Conservation (phyloP, 169 alveolate species). For the Plasmodium chabaudi region DNA sequence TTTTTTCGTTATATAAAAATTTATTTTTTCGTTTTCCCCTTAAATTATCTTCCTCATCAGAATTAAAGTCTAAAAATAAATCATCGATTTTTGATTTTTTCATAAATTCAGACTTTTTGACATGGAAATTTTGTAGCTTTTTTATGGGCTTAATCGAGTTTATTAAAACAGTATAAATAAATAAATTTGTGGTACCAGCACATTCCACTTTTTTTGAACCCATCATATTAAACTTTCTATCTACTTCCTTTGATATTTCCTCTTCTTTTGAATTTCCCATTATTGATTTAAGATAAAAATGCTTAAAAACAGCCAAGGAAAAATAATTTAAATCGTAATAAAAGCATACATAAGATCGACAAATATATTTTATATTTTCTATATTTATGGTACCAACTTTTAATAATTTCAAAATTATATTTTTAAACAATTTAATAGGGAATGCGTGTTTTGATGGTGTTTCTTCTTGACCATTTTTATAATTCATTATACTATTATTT, state of each 20-base stretch:
- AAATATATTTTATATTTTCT: slow-evolving; percentile 43
- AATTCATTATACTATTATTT: background rate
- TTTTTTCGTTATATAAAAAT: background rate
- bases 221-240: background rate
- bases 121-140: slow-evolving; percentile 14
- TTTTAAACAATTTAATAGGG: slow-evolving; percentile 58
- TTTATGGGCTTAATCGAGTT: slow-evolving; percentile 72
- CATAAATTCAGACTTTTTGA: slow-evolving; percentile 20
- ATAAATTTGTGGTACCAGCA: slow-evolving; percentile 11
- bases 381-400: slow-evolving; percentile 40
- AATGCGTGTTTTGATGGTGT: slow-evolving; percentile 5
- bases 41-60: slow-evolving; percentile 22
- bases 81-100: slow-evolving; percentile 31
- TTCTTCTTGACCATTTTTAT: background rate
- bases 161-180: slow-evolving; percentile 48
- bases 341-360: slow-evolving; percentile 47
- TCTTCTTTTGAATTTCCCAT: background rate
- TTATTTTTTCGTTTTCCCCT: slow-evolving; percentile 13
- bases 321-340: slow-evolving; percentile 29
- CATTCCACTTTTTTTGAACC: background rate
- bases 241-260: background rate
- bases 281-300: background rate
- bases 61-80: slow-evolving; percentile 9
- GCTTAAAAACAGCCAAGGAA: background rate
- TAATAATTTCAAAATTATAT: slow-evolving; percentile 22